Percentiles rank a stretch among this genome's conserved stretches.
These are phyloP conservation scores for Fusarium cicatricum DNA, from an alignment of 2,329 filamentous ascomycete genomes.

Conservation along the genomic window DNA sequence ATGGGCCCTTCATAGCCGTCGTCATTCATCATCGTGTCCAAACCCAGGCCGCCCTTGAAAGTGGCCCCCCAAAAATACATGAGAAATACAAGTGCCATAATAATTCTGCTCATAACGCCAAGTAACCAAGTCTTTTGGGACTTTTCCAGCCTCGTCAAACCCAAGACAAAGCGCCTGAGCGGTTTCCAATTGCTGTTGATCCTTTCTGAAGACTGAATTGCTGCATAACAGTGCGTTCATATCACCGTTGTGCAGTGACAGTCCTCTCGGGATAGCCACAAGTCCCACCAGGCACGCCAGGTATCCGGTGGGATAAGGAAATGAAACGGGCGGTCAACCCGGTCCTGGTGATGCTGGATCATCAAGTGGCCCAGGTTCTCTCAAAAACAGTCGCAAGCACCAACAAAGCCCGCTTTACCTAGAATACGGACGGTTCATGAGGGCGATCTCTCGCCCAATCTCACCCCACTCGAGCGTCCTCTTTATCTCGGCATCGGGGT, in stretches of 20 bases:
- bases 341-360: neutral
- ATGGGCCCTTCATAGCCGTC: conserved; percentile 11
- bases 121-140: conserved; percentile 2
- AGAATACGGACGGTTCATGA: conserved; percentile 95
- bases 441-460: conserved; percentile 86
- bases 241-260: neutral
- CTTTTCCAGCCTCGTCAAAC: neutral
- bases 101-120: conserved; percentile 19
- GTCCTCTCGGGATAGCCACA: neutral
- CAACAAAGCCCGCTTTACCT: conserved; percentile 53
- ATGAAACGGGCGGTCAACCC: neutral
- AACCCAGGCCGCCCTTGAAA: neutral
- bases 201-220: neutral
- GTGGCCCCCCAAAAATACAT: neutral
- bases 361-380: neutral
- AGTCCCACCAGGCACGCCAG: neutral
- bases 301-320: neutral
- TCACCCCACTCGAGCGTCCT: conserved; percentile 92
- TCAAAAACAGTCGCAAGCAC: neutral
- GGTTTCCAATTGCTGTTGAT: conserved; percentile 7
- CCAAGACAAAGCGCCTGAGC: conserved; percentile 16
- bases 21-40: conserved; percentile 22
- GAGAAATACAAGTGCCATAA: neutral
- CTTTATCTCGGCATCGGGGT: conserved; percentile 56
- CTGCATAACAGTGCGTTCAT: neutral